Base-by-base conservation (phyloP, 495 filamentous ascomycete genomes). In the Hypoxylon crocopeplum region DNA sequence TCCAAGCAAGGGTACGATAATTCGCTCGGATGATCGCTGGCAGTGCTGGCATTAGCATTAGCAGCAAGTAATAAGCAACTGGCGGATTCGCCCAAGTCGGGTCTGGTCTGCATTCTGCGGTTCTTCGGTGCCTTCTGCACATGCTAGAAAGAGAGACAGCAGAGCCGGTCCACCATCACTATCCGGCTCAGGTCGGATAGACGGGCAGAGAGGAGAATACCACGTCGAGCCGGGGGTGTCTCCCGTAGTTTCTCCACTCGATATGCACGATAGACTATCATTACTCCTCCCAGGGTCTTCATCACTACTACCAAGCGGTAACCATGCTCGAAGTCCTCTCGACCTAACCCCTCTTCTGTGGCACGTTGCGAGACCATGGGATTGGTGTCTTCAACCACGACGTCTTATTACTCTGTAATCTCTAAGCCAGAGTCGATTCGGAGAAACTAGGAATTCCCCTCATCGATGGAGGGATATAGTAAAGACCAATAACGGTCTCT, bases 281-380 rank as follows among this genome's bases (percentile, higher is more conserved):
- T 19, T 58, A 42, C 42, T 20, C 15, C 34, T 12, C 22, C 25
- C 37, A 51, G 38, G 44, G 49, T 64, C 0, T 62, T 44, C 33
- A 39, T 37, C 44, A 24, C 32, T 52, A 39, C 50, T 53, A 57
- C 47, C 59, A 60, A 56, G 36, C 49, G 38, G 56, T 55, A 50
- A 59, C 56, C 45, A 46, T 56, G 32, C 32, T 25, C 33, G 4
- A 33, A 15, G 30, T 38, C 42, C 55, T 54, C 34, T 59, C 25
- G 25, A 51, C 48, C 34, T 50, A 45, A 37, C 60, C 50, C 53
- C 60, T 65, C 51, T 56, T 46, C 48, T 59, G 68, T 68, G 60
- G 59, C 22, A 65, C 68, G 52, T 64, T 62, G 41, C 61, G 20
- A 49, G 41, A 15, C 38, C 30, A 65, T 56, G 32, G 57, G 64